phyloP scores from a whole-genome alignment of 1,284 basidiomycete genomes.

The Rhodotorula sp. region DNA sequence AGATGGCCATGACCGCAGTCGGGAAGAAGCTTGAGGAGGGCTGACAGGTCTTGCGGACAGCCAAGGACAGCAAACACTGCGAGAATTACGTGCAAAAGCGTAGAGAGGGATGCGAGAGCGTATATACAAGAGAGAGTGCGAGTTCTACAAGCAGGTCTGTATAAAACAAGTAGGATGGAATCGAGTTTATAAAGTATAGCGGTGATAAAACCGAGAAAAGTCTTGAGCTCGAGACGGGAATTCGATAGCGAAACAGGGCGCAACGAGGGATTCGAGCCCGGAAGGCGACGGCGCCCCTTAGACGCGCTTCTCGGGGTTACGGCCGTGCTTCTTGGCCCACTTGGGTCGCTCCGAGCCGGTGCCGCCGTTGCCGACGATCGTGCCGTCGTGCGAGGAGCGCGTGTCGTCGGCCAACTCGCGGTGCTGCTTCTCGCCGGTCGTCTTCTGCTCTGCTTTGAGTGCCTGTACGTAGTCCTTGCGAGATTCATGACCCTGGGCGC shows the following conservation, averaged over 20 bases:
- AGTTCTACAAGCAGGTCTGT: too few relatives aligned
- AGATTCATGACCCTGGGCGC: slow-evolving; percentile 9
- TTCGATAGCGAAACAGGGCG: not conserved
- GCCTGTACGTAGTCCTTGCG: slow-evolving; percentile 34
- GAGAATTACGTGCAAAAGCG: too few relatives aligned
- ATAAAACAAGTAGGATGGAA: too few relatives aligned
- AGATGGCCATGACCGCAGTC: too few relatives aligned
- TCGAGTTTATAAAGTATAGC: too few relatives aligned
- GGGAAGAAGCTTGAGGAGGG: too few relatives aligned
- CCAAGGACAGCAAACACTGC: too few relatives aligned
- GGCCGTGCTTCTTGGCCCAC: slow-evolving; percentile 6
- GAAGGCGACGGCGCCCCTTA: not conserved
- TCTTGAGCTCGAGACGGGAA: too few relatives aligned
- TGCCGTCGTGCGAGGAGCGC: slow-evolving; percentile 15
- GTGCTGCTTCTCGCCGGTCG: slow-evolving; percentile 24
- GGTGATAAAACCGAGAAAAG: too few relatives aligned
- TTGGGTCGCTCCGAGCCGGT: slow-evolving; percentile 8
- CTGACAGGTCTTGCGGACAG: too few relatives aligned
- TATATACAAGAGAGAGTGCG: too few relatives aligned
- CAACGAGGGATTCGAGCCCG: not conserved
- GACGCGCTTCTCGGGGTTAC: not conserved
- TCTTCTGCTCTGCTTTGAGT: slow-evolving; percentile 34
- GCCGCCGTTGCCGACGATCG: slow-evolving; percentile 5
- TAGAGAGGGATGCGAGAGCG: too few relatives aligned
- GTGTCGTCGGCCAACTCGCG: slow-evolving; percentile 34